Evolutionary conservation across 805 yeast genomes (phyloP), one percentile per base, ranked within the genome.

Genomic region (Alloascoidea hylecoeti): DNA sequence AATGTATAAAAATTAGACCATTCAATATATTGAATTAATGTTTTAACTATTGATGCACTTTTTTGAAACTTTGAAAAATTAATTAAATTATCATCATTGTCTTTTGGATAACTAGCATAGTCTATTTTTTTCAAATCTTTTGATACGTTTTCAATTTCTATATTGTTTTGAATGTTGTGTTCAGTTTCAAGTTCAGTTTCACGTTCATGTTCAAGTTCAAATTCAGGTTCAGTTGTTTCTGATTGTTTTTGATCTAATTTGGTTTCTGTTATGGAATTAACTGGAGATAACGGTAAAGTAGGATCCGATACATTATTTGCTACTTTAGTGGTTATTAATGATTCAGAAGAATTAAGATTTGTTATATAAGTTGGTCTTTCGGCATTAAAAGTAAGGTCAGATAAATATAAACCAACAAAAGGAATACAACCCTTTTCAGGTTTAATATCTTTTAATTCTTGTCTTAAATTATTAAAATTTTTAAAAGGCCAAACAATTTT

Each of bases 391-490:
- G 83, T 73, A 48, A 89, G 63, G 53, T 89, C 97, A 3, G 88
- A 77, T 35, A 89, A 55, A 49, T 84, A 86, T 18, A 89, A 63
- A 1, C 94, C 96, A 38, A 88, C 72, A 53, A 88, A 89, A 16
- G 98, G 97, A 38, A 89, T 75, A 47, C 94, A 77, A 2, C 97
- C 97, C 41, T 63, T 63, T 3, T 78, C 63, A 16, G 78, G 74
- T 40, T 67, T 68, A 36, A 80, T 61, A 33, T 68, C 72, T 41
- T 70, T 70, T 42, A 84, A 64, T 41, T 75, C 75, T 32, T 66
- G 53, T 45, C 96, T 66, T 42, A 89, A 66, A 38, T 70, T 69
- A 37, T 67, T 55, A 53, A 83, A 89, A 57, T 88, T 84, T 48
- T 70, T 70, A 43, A 75, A 60, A 5, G 96, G 86, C 5, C 88